Conservation (phyloP, 2,329 filamentous ascomycete species). For the Apiospora sp. region DNA sequence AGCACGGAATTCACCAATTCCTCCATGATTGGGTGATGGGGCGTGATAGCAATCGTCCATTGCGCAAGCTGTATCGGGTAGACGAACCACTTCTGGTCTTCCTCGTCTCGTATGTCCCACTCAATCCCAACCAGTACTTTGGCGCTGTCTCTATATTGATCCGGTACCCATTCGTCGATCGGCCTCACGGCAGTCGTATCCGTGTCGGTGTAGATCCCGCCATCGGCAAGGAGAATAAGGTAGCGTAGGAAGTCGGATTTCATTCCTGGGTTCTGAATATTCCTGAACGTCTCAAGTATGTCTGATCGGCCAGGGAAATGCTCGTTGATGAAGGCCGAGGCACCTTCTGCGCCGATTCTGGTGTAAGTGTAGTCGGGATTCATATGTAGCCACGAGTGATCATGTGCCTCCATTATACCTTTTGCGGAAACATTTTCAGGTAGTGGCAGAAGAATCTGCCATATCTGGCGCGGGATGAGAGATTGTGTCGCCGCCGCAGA, state of each 20-base stretch:
- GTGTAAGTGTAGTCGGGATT: conserved; percentile 32
- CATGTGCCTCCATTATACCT: conserved; percentile 16
- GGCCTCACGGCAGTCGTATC: conserved; percentile 23
- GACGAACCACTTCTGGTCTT: neutral
- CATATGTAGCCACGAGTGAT: conserved; percentile 27
- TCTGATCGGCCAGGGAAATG: conserved; percentile 20
- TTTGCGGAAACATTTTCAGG: conserved; percentile 19
- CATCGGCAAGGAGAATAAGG: conserved; percentile 26
- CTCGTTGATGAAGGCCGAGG: conserved; percentile 23
- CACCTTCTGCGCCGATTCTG: conserved; percentile 26
- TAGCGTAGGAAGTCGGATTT: conserved; percentile 31
- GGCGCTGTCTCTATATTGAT: neutral
- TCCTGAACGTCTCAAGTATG: conserved; percentile 28
- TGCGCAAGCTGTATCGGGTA: conserved; percentile 28
- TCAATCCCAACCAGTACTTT: conserved; percentile 27
- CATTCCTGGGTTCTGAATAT: conserved; percentile 28
- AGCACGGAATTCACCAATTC: conserved; percentile 12
- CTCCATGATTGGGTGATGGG: conserved; percentile 21
- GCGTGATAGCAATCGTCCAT: conserved; percentile 26
- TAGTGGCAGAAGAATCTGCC: conserved; percentile 30
- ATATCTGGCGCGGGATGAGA: conserved; percentile 46
- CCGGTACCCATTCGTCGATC: conserved; percentile 27
- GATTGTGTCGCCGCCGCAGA: neutral
- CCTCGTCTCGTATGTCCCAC: conserved; percentile 22
- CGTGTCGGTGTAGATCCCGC: conserved; percentile 28